A percentile compares a stretch with the other conserved stretches of the same genome.
These are phyloP conservation scores for Dentipellis sp. DNA, from an alignment of 768 basidiomycete species.

Conservation along the genomic window DNA sequence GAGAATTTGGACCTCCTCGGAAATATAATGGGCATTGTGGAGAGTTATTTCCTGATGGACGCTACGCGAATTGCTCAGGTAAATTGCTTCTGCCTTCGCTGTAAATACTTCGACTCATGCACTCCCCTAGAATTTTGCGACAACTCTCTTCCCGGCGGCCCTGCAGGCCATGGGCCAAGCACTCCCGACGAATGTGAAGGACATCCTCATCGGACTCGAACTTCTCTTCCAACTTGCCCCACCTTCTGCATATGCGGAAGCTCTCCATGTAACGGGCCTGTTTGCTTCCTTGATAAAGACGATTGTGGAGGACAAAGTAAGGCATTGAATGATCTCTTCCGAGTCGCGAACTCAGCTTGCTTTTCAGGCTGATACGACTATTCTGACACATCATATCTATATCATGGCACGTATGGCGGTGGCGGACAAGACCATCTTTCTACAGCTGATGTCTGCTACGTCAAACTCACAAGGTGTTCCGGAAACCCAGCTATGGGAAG, in stretches of 20 bases:
- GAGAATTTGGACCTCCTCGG: slow-evolving; percentile 71
- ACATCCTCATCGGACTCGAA: slow-evolving; percentile 50
- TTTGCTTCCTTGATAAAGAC: slow-evolving; percentile 54
- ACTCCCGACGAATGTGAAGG: slow-evolving; percentile 50
- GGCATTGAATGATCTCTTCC: not conserved
- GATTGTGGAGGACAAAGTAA: slow-evolving; percentile 60
- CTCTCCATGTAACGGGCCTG: slow-evolving; percentile 66
- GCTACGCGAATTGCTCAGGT: slow-evolving; percentile 56
- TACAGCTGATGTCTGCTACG: slow-evolving; percentile 59
- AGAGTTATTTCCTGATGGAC: slow-evolving; percentile 76
- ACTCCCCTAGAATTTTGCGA: slow-evolving; percentile 36
- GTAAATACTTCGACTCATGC: not conserved
- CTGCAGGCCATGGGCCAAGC: slow-evolving; percentile 38
- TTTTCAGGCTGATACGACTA: slow-evolving; percentile 28
- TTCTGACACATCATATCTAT: slow-evolving; percentile 63
- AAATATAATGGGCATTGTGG: slow-evolving; percentile 53
- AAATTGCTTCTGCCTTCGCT: slow-evolving; percentile 8
- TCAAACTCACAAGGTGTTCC: slow-evolving; percentile 36
- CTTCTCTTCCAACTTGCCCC: slow-evolving; percentile 58
- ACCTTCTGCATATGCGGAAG: slow-evolving; percentile 57
- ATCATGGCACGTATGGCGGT: slow-evolving; percentile 68
- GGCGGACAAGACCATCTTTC: slow-evolving; percentile 56
- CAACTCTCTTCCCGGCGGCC: slow-evolving; percentile 51
- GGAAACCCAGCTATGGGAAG: slow-evolving; percentile 53
- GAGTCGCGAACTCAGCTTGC: not conserved